Evolutionary conservation across 306 rosid species (phyloP), one percentile per base, ranked within the genome.

Genomic region (Sophora flavescens): DNA sequence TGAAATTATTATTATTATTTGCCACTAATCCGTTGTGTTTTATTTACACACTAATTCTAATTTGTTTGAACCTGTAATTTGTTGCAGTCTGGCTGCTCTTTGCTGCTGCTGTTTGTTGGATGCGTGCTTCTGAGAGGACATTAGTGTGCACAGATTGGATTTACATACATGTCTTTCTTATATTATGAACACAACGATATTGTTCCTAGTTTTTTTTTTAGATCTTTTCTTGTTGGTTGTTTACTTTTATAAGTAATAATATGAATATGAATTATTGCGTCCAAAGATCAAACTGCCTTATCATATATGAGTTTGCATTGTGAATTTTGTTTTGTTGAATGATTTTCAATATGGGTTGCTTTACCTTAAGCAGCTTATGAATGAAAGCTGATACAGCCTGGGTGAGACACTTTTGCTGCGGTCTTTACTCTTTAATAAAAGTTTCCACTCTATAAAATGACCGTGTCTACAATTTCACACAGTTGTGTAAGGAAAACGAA

Each of bases 81-180:
- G 63, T 56, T 87, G 82, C 86, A 95, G 98, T 72, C 85, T 95
- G 96, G 98, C 98, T 88, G 98, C 95, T 77, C 82, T 95, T 61
- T 95, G 98, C 85, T 95, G 98, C 57, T 95, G 98, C 75, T 95
- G 98, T 70, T 85, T 95, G 57, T 76, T 95, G 84, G 98, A 95
- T 3, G 98, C 95, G 6, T 90, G 96, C 91, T 95, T 95, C 83
- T 95, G 85, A 87, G 68, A 70, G 52, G 66, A 54, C n/a, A 14
- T 47, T 18, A 8, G 18, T 18, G 14, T 68, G 75, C 59, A 66
- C 83, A 53, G 14, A 81, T 30, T 84, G 84, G 78, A 66, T 60
- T 63, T 74, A 5, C 42, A 68, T 17, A 2, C 7, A 3, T 6
- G 42, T 65, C 70, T 81, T 69, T 63, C 53, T 64, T 57, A 38